Base-by-base conservation (phyloP, 805 yeast species). In the Wickerhamomyces mucosus region DNA sequence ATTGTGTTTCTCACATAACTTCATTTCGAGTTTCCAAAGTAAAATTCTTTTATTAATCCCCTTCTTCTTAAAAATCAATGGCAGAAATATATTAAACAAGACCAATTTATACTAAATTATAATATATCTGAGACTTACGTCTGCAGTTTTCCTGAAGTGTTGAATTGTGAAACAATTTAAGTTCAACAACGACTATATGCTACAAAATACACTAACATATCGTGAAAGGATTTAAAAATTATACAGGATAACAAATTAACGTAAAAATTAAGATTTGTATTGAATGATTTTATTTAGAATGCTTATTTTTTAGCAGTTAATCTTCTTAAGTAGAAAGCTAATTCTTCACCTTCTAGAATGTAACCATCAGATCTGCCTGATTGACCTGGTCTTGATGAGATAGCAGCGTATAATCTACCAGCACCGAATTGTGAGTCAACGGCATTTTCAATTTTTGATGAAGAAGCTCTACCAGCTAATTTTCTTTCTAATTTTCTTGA, bases 301-400 rank as follows among this genome's bases (percentile, higher is more conserved):
- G 35, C 31, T 79, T 86, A 89, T 82, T 89, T 92, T 88, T 92
- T 89, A 67, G 96, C 94, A 69, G 95, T 78, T 72, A 92, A 77
- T 85, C 95, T 89, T 81, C 95, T 86, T 69, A 92, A 80, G 95
- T 92, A 92, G 94, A 92, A 92, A 68, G 97, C 97, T 71, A 92
- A 85, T 76, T 92, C 98, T 69, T 92, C 98, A 74, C 98, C 98
- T 78, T 92, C 98, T 68, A 92, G 83, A 73, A 92, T 81, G 94
- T 92, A 92, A 73, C 98, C 98, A 69, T 92, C 98, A 74, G 86
- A 80, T 77, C 98, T 94, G 72, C 98, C 98, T 53, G 95, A 82
- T 79, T 92, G 98, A 71, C 98, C 98, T 68, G 98, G 98, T 79
- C 98, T 86, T 39, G 98, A 92, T 52, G 98, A 86, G 65, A 92